Base-by-base conservation (phyloP, 805 yeast species). In the Saccharomyces mikatae region DNA sequence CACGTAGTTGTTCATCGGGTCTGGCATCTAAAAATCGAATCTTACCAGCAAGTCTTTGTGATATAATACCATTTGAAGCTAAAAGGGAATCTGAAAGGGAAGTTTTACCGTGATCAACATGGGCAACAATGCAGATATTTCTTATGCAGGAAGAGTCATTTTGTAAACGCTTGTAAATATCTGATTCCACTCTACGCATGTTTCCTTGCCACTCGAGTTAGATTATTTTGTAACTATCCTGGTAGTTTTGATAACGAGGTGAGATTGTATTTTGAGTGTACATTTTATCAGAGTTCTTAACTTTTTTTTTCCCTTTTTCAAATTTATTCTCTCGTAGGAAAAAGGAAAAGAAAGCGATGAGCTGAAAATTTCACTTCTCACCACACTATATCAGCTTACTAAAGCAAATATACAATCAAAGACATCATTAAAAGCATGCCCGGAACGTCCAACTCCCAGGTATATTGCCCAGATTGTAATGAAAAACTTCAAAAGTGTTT, bases 101-200 rank as follows among this genome's bases (percentile, higher is more conserved):
- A 0, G 99, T 94, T 72, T 94, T 94, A 28, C 99, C 99, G 67
- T 94, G 99, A 69, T 94, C 99, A 26, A 94, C 99, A 71, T 94
- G 99, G 0, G 99, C 99, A 50, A 94, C 76, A 57, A 94, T 89
- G 71, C 99, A 94, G 47, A 94, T 89, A 70, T 94, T 94, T 57
- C 99, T 78, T 30, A 92, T 83, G 57, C 81, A 75, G 14, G 78
- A 72, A 0, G 96, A 83, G 58, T 86, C 80, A 60, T 76, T 76
- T 69, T 92, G 97, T 21, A 90, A 73, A 58, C 80, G 70, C 31
- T 80, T 76, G 32, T 89, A 78, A 30, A 84, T 83, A 44, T 81
- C 84, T 4, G 86, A 76, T 2, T 87, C 78, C 26, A 88, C 76
- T 68, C 79, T 80, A 81, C 82, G 65, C 71, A 71, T 61, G 28